Percentiles rank a stretch among this genome's conserved stretches.
These are phyloP conservation scores for Meyerozyma athensensis DNA, from an alignment of 1,139 yeast species.

Conservation along the genomic window DNA sequence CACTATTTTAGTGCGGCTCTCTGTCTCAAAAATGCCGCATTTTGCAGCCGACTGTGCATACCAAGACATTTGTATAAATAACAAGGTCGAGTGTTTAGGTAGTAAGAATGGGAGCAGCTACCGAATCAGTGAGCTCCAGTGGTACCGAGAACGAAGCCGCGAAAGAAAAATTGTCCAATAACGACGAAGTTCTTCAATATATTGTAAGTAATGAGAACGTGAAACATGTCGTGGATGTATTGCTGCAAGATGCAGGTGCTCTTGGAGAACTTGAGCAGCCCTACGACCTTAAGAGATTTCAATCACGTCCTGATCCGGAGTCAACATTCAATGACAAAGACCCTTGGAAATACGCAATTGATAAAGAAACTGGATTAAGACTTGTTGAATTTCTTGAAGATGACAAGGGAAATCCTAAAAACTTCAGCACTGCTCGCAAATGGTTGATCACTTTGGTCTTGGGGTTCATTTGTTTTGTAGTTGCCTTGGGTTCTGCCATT, in stretches of 20 bases:
- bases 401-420: conserved; percentile 11
- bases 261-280: conserved; percentile 54
- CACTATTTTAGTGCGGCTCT: neutral
- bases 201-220: neutral
- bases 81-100: neutral
- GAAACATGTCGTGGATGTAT: neutral
- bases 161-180: neutral
- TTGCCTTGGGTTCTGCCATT: conserved; percentile 56
- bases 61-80: neutral
- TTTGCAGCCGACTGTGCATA: neutral
- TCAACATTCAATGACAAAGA: conserved; percentile 13
- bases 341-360: conserved; percentile 12
- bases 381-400: conserved; percentile 11
- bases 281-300: conserved; percentile 38
- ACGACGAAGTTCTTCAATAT: neutral
- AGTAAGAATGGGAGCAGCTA: neutral
- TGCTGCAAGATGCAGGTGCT: conserved; percentile 31
- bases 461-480: conserved; percentile 33
- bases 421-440: conserved; percentile 6
- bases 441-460: conserved; percentile 11
- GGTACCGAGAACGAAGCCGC: neutral
- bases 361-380: conserved; percentile 10
- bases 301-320: conserved; percentile 33
- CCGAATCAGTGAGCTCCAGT: neutral
- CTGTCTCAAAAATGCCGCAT: neutral